Evolutionary conservation across 2,329 filamentous ascomycete genomes (phyloP), one percentile per base, ranked within the genome.

Genomic region (Diplodia intermedia): DNA sequence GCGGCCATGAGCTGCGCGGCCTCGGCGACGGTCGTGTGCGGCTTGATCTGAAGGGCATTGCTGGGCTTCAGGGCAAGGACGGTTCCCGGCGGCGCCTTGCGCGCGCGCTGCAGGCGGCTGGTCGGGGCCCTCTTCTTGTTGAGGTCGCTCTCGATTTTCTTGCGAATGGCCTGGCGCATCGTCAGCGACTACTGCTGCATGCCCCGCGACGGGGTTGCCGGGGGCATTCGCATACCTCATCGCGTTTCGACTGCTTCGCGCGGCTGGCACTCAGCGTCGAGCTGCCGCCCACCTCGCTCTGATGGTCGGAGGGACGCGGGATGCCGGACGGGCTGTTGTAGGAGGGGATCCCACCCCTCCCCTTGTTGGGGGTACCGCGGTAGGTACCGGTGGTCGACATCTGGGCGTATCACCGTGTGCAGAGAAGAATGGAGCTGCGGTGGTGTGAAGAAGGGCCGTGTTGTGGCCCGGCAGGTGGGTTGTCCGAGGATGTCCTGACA

Each of bases 1-100:
- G 95, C 95, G 67, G 95, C 95, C 95, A 99, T 99, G 77, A 99
- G 85, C 84, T 99, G 95, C 50, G 95, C 95, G 60, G 95, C 95
- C 82, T 99, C 95, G 71, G 95, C 90, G 68, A 99, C 94, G 61
- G 92, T 97, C 31, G 93, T 97, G 71, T 86, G 88, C 65, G 95
- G 95, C 83, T 98, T 98, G 82, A 99, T 98, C 84, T 99, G 95
- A 20, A 99, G 89, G 54, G 95, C 95, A 75, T 92, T 93, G 79
- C 94, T 97, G 66, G 95, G 95, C 82, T 96, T 96, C 71, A 99
- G 86, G 75, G 95, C 93, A 70, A 99, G 90, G 69, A 99, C 95
- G 68, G 94, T 97, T 73, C 95, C 95, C 2, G 95, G 95, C 69
- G 95, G 94, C 68, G 94, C 94, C 84, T 97, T 98, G 79, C 94